Evolutionary conservation across 768 basidiomycete species (phyloP), one percentile per base, ranked within the genome.

Genomic region (Glaciozyma martinii): DNA sequence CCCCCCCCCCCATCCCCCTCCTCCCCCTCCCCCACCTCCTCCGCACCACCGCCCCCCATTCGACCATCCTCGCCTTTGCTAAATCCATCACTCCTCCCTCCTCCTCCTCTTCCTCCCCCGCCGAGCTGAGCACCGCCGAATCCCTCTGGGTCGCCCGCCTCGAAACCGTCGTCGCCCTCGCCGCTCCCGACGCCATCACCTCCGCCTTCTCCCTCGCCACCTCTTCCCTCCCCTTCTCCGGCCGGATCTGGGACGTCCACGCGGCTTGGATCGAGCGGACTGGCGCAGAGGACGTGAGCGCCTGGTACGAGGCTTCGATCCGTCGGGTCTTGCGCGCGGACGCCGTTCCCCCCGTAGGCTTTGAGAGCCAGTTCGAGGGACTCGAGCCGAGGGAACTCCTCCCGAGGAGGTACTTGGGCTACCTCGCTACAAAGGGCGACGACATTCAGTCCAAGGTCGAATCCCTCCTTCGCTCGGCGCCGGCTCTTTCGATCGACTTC

Each of bases 91-190:
- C 62, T 3, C 43, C 52, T 37, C 15, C 12, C 15, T 63, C 53
- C 65, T 62, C 56, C 3, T 27, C 19, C 30, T 18, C 53, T 9
- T 37, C 29, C 56, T 19, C 37, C 37, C 33, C 56, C 37, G 32
- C 60, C 23, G 29, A 1, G 19, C 64, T 32, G 37, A 43, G 7
- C 27, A 56, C 61, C 33, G 50, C 42, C 19, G 68, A 69, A 49
- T 59, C 66, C 16, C 30, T 66, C 50, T 69, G 68, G 68, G 68
- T 66, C 44, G 68, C 68, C 6, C 68, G 65, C 0, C 30, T 66
- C 62, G 68, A 69, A 56, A 63, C 65, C 40, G 40, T 44, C 12
- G 59, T 56, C 23, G 15, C 40, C n/a, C 54, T 66, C 25, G 18
- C 40, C 4, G 21, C 64, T 0, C 9, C 55, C 2, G n/a, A 13